Evolutionary conservation across 306 rosid genomes (phyloP), one percentile per base, ranked within the genome.

Genomic region (Cucumis cinereus): DNA sequence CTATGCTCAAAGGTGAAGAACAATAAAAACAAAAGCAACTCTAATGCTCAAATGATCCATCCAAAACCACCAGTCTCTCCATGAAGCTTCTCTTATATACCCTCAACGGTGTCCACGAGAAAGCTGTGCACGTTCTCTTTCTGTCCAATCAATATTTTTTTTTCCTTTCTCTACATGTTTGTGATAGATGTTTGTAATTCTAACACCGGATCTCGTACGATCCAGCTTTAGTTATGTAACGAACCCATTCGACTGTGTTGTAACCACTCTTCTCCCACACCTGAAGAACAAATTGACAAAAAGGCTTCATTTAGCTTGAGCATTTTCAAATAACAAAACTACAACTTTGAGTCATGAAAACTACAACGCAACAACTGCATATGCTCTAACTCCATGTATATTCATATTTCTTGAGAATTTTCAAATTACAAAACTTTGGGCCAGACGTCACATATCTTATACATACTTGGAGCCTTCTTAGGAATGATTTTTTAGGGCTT

Each of bases 221-320:
- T 59, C 99, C 99, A 1, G 93, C 99, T 82, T 95, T 95, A 13
- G 96, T 95, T 69, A 95, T 95, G 77, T 92, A 92, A 75, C 97
- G 97, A 87, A 95, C 99, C 99, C 99, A 95, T 83, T 95, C 99
- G 9, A 95, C 99, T 7, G 99, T 95, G 83, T 90, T 92, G 90
- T 95, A 92, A 33, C 99, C 98, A 52, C 98, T 95, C 90, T 92
- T 95, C 87, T 95, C 98, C 99, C 99, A 92, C 15, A 95, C 99
- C 99, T 95, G 83, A 83, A 84, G 24, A 78, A 52, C 59, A 49
- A 19, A 77, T 52, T 60, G 22, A 73, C 9, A 38, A 30, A 38
- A 20, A 77, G 15, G 52, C 70, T 35, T 72, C 60, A 28, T 70
- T 47, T 23, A 38, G 16, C 55, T 50, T 6, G 55, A 50, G 55